Percentiles rank a stretch among this genome's conserved stretches.
These are phyloP conservation scores for Tuber melanosporum DNA, from an alignment of 495 filamentous ascomycete species.

Conservation along the genomic window DNA sequence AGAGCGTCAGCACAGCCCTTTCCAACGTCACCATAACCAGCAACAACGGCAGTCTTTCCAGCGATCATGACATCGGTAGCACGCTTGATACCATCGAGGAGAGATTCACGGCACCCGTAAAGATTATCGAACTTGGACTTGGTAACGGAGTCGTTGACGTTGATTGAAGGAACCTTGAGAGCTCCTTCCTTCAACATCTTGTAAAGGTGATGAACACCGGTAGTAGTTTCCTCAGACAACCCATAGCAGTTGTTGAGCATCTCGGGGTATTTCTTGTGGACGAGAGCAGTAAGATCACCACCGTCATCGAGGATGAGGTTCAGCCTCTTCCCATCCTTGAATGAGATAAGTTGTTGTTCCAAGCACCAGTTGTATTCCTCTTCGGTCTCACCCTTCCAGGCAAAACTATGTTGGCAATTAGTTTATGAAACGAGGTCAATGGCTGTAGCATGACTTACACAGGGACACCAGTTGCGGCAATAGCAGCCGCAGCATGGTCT, in stretches of 20 bases:
- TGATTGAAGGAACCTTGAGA: slow-evolving; percentile 92
- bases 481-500: slow-evolving; percentile 95
- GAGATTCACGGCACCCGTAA: slow-evolving; percentile 97
- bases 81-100: slow-evolving; percentile 99
- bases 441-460: slow-evolving; percentile 52
- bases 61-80: slow-evolving; percentile 99
- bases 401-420: slow-evolving; percentile 54
- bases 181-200: slow-evolving; percentile 87
- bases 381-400: slow-evolving; percentile 99
- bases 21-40: slow-evolving; percentile 97
- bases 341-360: slow-evolving; percentile 93
- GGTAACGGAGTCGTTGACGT: slow-evolving; percentile 98
- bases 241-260: slow-evolving; percentile 96
- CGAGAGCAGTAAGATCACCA: slow-evolving; percentile 91
- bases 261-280: slow-evolving; percentile 96
- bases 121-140: slow-evolving; percentile 99
- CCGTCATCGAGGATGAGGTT: slow-evolving; percentile 99
- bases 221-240: slow-evolving; percentile 98
- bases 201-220: slow-evolving; percentile 99
- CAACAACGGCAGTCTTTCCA: slow-evolving; percentile 94
- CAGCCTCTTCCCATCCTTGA: slow-evolving; percentile 92
- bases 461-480: slow-evolving; percentile 86
- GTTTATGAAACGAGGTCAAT: not conserved
- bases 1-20: slow-evolving; percentile 97
- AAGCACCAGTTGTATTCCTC: slow-evolving; percentile 99